These are phyloP conservation scores for Colletotrichum paranaense DNA, from an alignment of 2,329 filamentous ascomycete species.

Conservation along the genomic window DNA sequence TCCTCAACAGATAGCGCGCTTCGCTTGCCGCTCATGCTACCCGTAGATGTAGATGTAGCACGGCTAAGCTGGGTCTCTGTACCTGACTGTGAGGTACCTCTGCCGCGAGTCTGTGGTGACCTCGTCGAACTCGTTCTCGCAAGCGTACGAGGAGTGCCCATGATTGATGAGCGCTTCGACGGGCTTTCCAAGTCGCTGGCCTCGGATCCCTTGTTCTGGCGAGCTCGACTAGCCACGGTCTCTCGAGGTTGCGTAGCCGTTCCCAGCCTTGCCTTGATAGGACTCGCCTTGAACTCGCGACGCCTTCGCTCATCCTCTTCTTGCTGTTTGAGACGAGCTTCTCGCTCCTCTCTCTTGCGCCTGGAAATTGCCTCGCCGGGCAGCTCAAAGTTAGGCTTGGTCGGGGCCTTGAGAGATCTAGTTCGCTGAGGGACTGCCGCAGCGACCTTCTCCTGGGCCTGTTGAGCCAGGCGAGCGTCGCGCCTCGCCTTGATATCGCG, in stretches of 20 bases:
- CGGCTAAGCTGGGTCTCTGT: slow-evolving; percentile 43
- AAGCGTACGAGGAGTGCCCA: slow-evolving; percentile 21
- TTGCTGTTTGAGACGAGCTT: slow-evolving; percentile 65
- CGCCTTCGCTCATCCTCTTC: slow-evolving; percentile 70
- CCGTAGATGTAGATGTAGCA: slow-evolving; percentile 58
- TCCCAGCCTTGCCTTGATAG: slow-evolving; percentile 58
- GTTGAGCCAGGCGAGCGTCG: slow-evolving; percentile 62
- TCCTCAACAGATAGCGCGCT: slow-evolving; percentile 63
- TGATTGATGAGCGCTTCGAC: slow-evolving; percentile 37
- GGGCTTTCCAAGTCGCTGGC: slow-evolving; percentile 15
- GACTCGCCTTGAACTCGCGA: slow-evolving; percentile 73
- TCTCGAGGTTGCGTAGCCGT: slow-evolving; percentile 62
- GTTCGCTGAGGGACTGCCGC: slow-evolving; percentile 53
- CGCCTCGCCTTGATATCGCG: slow-evolving; percentile 68
- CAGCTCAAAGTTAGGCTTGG: slow-evolving; percentile 69
- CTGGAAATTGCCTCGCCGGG: slow-evolving; percentile 71
- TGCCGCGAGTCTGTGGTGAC: slow-evolving; percentile 29
- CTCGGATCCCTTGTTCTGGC: slow-evolving; percentile 56
- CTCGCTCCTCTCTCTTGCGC: slow-evolving; percentile 65
- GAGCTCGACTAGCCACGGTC: slow-evolving; percentile 67
- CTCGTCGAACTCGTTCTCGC: slow-evolving; percentile 15
- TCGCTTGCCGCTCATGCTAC: slow-evolving; percentile 56
- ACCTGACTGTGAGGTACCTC: slow-evolving; percentile 9
- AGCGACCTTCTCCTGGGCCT: slow-evolving; percentile 35
- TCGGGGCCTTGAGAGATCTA: slow-evolving; percentile 63